Evolutionary conservation across 2,329 filamentous ascomycete species (phyloP).

Genomic region (Hymenoscyphus infarciens): DNA sequence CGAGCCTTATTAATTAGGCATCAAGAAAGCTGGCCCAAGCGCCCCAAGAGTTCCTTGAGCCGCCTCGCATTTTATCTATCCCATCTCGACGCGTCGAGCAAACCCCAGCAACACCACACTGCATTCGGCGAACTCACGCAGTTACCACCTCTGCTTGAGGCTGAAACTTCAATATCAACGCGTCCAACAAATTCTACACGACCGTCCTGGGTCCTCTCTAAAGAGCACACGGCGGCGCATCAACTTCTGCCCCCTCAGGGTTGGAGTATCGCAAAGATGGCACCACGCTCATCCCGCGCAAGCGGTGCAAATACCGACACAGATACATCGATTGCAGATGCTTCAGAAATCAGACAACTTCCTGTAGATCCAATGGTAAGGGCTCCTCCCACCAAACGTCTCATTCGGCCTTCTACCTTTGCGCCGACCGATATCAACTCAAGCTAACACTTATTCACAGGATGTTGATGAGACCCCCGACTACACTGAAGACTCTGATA

Average conservation of each 20-base stretch:
- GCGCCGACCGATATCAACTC: constrained; percentile 1
- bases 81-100: constrained; percentile 8
- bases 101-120: neutral
- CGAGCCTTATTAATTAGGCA: no score
- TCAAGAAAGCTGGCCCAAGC: no score
- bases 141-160: constrained; percentile 17
- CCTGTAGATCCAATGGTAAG: constrained; percentile 36
- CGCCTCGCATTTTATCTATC: no score
- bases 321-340: constrained; percentile 61
- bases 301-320: constrained; percentile 42
- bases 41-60: no score
- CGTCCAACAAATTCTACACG: constrained; percentile 10
- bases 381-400: neutral
- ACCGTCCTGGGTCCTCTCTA: constrained; percentile 4
- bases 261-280: constrained; percentile 43
- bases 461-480: constrained; percentile 64
- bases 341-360: constrained; percentile 39
- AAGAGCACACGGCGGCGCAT: constrained; percentile 19
- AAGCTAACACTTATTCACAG: constrained; percentile 30
- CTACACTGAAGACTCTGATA: constrained; percentile 64
- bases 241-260: constrained; percentile 22
- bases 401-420: neutral
- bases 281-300: constrained; percentile 51
- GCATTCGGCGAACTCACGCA: constrained; percentile 10
- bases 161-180: constrained; percentile 19